Percentiles rank a stretch among this genome's conserved stretches.
Conservation (phyloP, 371 early-diverging fungal species). For the Gilbertella persicaria region DNA sequence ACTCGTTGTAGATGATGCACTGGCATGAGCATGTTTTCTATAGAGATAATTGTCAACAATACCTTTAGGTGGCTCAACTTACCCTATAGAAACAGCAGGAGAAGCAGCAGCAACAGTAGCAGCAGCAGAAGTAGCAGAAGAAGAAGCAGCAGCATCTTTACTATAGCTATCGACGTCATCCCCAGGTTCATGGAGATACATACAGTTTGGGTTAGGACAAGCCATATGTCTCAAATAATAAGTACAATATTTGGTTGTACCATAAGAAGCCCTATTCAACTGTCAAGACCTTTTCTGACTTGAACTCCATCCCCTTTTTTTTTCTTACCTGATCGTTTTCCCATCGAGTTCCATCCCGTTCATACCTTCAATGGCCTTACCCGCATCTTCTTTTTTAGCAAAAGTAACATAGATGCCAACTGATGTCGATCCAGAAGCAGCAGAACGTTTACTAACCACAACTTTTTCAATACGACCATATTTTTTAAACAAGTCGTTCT, state of each 20-base stretch:
- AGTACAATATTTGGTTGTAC: conserved; percentile 90
- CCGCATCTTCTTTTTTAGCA: conserved; percentile 86
- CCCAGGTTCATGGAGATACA: conserved; percentile 86
- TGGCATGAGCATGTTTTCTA: conserved; percentile 27
- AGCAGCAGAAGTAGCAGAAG: conserved; percentile 22
- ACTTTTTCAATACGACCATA: conserved; percentile 93
- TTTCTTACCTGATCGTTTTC: conserved; percentile 66
- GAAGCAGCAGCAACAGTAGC: neutral
- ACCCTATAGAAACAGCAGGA: conserved; percentile 41
- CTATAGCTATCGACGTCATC: conserved; percentile 72
- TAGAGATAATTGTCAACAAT: neutral
- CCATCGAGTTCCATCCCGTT: conserved; percentile 90
- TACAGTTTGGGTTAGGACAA: conserved; percentile 82
- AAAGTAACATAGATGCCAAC: conserved; percentile 91
- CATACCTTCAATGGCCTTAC: conserved; percentile 84
- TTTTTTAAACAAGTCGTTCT: conserved; percentile 92
- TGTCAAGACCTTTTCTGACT: no score
- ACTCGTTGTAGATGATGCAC: conserved; percentile 4
- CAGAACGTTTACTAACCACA: conserved; percentile 73
- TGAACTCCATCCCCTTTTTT: neutral
- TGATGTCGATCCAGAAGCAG: conserved; percentile 43
- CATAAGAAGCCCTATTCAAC: conserved; percentile 82
- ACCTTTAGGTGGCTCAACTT: conserved; percentile 24
- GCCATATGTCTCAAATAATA: conserved; percentile 75
- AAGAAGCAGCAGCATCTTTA: conserved; percentile 37